Conservation (phyloP, 257 asterid species). For the Scutellaria galericulata region DNA sequence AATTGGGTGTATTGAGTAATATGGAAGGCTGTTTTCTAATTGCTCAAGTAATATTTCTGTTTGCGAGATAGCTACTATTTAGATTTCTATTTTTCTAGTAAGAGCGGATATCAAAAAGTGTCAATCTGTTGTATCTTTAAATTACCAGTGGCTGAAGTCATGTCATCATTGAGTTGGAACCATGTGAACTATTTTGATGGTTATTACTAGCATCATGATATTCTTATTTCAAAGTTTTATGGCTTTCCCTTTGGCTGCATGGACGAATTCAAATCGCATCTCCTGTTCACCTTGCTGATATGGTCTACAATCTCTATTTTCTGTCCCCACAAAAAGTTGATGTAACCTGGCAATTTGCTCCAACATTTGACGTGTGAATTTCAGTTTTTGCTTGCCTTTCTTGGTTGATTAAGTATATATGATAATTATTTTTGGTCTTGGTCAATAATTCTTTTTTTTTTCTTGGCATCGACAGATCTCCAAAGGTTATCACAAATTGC, state of each 20-base stretch:
- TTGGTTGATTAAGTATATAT: slow-evolving; percentile 27
- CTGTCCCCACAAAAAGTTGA: not conserved
- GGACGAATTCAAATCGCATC: not conserved
- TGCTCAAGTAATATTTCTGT: slow-evolving; percentile 15
- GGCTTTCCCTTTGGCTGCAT: not conserved
- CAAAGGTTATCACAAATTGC: slow-evolving; percentile 87
- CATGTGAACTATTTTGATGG: not conserved
- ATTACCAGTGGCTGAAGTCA: not conserved
- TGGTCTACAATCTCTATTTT: slow-evolving; percentile 4
- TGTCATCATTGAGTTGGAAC: slow-evolving; percentile 6
- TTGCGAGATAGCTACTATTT: not conserved
- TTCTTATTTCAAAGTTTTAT: not conserved
- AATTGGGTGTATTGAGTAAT: not conserved
- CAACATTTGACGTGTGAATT: not conserved
- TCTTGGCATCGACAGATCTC: slow-evolving; percentile 68
- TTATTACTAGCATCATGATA: not conserved
- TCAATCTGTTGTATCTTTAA: slow-evolving; percentile 1
- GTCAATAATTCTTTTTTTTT: slow-evolving; percentile 32
- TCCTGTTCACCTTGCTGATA: slow-evolving; percentile 19
- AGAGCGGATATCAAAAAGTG: not conserved
- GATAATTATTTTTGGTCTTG: slow-evolving; percentile 25
- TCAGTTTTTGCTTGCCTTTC: slow-evolving; percentile 19
- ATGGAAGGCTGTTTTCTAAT: not conserved
- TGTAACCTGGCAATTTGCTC: slow-evolving; percentile 14
- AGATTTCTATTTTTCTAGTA: not conserved